Evolutionary conservation across 2,329 filamentous ascomycete genomes (phyloP).

Genomic region (Colletotrichum sp.): DNA sequence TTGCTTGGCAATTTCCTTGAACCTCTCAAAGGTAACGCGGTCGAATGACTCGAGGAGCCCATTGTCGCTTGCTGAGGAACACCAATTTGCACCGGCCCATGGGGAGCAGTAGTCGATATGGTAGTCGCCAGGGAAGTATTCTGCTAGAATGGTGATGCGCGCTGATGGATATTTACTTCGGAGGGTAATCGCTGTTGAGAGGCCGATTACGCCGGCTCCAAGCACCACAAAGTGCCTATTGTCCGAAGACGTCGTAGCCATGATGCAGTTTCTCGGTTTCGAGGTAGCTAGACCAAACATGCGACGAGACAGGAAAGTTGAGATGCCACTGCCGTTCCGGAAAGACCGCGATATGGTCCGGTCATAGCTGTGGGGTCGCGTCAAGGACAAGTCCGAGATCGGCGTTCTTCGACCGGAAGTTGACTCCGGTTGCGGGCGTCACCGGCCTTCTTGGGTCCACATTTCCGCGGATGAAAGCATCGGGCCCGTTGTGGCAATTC

Average conservation of each 20-base stretch:
- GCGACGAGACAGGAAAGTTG: background rate
- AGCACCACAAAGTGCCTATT: slow-evolving; percentile 56
- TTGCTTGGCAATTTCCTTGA: slow-evolving; percentile 16
- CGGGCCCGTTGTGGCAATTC: background rate
- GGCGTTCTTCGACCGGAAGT: background rate
- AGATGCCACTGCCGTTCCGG: background rate
- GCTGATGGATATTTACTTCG: background rate
- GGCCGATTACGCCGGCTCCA: slow-evolving; percentile 73
- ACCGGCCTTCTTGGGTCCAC: background rate
- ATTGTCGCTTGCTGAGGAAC: slow-evolving; percentile 67
- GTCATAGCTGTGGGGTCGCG: background rate
- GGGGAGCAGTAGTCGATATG: slow-evolving; percentile 90
- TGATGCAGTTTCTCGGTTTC: background rate
- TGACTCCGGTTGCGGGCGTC: background rate
- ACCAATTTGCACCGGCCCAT: slow-evolving; percentile 80
- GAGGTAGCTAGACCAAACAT: background rate
- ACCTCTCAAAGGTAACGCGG: slow-evolving; percentile 23
- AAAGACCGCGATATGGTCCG: background rate
- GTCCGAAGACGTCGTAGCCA: background rate
- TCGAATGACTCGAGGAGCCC: slow-evolving; percentile 19
- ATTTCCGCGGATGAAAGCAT: background rate
- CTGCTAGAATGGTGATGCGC: slow-evolving; percentile 73
- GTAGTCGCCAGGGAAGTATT: slow-evolving; percentile 94
- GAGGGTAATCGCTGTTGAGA: slow-evolving; percentile 75
- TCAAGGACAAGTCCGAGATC: background rate